phyloP scores from a whole-genome alignment of 805 yeast species.

The Cyberlindnera lachancei region DNA sequence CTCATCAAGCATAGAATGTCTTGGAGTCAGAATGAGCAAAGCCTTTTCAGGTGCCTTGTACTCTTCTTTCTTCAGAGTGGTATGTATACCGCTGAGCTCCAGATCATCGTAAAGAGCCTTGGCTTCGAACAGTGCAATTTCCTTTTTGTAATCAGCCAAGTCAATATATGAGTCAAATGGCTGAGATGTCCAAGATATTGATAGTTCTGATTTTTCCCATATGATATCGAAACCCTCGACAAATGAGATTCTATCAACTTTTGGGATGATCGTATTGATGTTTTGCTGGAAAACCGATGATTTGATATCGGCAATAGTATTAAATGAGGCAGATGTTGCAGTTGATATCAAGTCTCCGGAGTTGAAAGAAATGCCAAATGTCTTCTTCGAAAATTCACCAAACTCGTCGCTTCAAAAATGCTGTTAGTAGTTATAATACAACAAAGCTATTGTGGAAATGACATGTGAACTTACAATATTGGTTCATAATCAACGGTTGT shows the following conservation, averaged over 20 bases:
- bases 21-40: conserved; percentile 17
- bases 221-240: conserved; percentile 16
- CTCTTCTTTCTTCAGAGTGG: conserved; percentile 11
- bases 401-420: conserved; percentile 10
- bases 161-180: conserved; percentile 14
- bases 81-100: conserved; percentile 18
- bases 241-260: conserved; percentile 15
- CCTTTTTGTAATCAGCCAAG: conserved; percentile 10
- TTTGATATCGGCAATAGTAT: conserved; percentile 8
- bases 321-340: conserved; percentile 18
- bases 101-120: conserved; percentile 11
- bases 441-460: background rate
- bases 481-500: conserved; percentile 14
- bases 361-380: conserved; percentile 11
- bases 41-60: conserved; percentile 18
- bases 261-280: conserved; percentile 8
- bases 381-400: conserved; percentile 8
- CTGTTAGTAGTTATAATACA: conserved; percentile 2
- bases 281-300: conserved; percentile 14
- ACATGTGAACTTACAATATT: conserved; percentile 7
- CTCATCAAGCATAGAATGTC: conserved; percentile 9
- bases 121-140: conserved; percentile 19
- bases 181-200: conserved; percentile 14
- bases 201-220: conserved; percentile 9
- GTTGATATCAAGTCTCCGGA: conserved; percentile 12